Evolutionary conservation across 108 stramenopile genomes (phyloP).

Genomic region (Pseudonitzschia multiseries): DNA sequence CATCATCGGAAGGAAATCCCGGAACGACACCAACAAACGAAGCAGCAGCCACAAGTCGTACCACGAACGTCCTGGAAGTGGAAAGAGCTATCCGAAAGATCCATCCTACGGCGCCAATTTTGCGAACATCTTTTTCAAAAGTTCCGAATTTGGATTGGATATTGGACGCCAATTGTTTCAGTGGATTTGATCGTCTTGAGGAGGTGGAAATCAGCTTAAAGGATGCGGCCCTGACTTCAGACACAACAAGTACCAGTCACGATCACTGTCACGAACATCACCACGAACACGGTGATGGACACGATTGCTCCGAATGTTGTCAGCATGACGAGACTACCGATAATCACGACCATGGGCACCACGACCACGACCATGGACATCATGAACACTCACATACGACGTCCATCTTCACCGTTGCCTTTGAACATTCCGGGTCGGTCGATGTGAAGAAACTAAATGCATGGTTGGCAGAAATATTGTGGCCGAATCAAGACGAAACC

Average conservation of each 20-base stretch:
- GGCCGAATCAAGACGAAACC: conserved; percentile 83
- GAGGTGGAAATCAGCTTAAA: conserved; percentile 21
- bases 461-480: conserved; percentile 81
- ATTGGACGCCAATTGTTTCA: conserved; percentile 86
- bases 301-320: conserved; percentile 8
- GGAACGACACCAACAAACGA: not conserved
- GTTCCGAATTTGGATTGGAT: conserved; percentile 86
- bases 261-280: not conserved
- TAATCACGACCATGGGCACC: conserved; percentile 11
- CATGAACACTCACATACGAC: conserved; percentile 57
- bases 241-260: not conserved
- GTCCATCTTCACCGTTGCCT: conserved; percentile 59
- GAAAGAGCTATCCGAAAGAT: conserved; percentile 53
- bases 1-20: not conserved
- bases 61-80: conserved; percentile 25
- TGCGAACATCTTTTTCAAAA: conserved; percentile 64
- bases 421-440: conserved; percentile 53
- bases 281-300: not conserved
- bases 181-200: conserved; percentile 43
- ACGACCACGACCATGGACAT: not conserved
- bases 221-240: not conserved
- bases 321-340: conserved; percentile 21
- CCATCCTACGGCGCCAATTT: conserved; percentile 87
- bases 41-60: conserved; percentile 19
- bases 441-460: conserved; percentile 53